These are phyloP conservation scores for Kodamaea fungicola DNA, from an alignment of 1,139 yeast genomes.

Conservation along the genomic window DNA sequence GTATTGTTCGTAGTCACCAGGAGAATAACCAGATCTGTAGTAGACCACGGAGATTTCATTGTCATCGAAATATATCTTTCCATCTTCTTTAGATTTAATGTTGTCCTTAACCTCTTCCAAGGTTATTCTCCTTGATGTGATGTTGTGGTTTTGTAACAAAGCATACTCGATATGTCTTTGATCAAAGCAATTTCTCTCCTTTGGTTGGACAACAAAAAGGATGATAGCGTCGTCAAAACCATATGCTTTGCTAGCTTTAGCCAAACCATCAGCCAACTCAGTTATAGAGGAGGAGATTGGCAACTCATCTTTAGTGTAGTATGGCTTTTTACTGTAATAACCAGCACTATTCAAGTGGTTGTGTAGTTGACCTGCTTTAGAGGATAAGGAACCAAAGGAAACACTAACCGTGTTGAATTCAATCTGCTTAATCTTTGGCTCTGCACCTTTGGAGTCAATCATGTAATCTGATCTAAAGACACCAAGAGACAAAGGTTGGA, in stretches of 20 bases:
- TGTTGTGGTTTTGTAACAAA: conserved; percentile 52
- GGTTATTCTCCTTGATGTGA: conserved; percentile 63
- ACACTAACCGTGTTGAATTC: conserved; percentile 96
- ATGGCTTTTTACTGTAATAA: conserved; percentile 38
- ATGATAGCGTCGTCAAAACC: conserved; percentile 45
- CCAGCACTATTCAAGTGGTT: conserved; percentile 58
- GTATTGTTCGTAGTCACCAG: conserved; percentile 61
- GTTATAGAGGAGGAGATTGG: conserved; percentile 66
- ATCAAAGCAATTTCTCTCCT: conserved; percentile 86
- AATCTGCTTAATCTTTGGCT: conserved; percentile 70
- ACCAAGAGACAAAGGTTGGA: conserved; percentile 75
- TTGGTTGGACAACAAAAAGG: conserved; percentile 76
- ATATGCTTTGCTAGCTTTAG: conserved; percentile 61
- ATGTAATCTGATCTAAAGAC: conserved; percentile 89
- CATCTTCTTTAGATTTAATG: conserved; percentile 31
- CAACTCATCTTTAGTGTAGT: conserved; percentile 47
- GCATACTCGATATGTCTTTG: conserved; percentile 81
- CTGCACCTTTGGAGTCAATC: conserved; percentile 47
- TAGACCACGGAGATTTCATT: conserved; percentile 81
- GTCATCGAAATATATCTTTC: conserved; percentile 50
- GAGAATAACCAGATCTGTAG: conserved; percentile 85
- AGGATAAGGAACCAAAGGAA: conserved; percentile 87
- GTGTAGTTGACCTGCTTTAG: conserved; percentile 78
- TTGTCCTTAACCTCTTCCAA: conserved; percentile 53
- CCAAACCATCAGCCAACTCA: conserved; percentile 67